Evolutionary conservation across 83 land plant genomes (phyloP).

Genomic region (Picea engelmannii): DNA sequence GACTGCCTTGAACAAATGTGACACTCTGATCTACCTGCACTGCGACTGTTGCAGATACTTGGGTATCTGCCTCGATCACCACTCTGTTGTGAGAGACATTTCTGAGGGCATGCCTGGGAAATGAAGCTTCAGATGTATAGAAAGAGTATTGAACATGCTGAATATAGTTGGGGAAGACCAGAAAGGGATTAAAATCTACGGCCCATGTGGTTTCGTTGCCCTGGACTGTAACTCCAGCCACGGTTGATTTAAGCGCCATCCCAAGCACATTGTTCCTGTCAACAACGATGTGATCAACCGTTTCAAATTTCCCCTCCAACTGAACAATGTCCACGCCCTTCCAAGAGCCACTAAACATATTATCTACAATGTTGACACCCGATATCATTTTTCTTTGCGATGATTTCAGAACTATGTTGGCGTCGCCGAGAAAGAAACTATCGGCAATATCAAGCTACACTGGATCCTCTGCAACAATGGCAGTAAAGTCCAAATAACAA

Average conservation of each 20-base stretch:
- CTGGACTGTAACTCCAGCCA: constrained; percentile 31
- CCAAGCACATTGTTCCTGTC: constrained; percentile 17
- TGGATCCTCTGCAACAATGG: constrained; percentile 7
- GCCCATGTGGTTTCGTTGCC: constrained; percentile 28
- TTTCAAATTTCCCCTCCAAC: constrained; percentile 36
- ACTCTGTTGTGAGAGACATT: too few relatives aligned
- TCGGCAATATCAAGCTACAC: constrained; percentile 49
- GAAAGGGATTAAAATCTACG: constrained; percentile 17
- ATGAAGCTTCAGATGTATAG: too few relatives aligned
- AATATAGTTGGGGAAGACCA: too few relatives aligned
- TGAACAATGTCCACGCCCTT: neutral
- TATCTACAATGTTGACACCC: too few relatives aligned
- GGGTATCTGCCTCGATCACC: too few relatives aligned
- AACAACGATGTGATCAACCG: constrained; percentile 48
- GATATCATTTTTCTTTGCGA: too few relatives aligned
- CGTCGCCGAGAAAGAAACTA: constrained; percentile 37
- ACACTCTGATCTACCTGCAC: too few relatives aligned
- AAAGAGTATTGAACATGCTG: too few relatives aligned
- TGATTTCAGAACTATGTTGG: too few relatives aligned
- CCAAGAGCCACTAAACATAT: constrained; percentile 1
- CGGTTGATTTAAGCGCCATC: constrained; percentile 36
- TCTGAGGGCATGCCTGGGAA: too few relatives aligned
- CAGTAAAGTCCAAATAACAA: constrained; percentile 62
- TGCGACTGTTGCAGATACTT: too few relatives aligned
- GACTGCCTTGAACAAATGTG: constrained; percentile 4